Base-by-base conservation (phyloP, 2,329 filamentous ascomycete genomes). In the Harringtonia lauricola region DNA sequence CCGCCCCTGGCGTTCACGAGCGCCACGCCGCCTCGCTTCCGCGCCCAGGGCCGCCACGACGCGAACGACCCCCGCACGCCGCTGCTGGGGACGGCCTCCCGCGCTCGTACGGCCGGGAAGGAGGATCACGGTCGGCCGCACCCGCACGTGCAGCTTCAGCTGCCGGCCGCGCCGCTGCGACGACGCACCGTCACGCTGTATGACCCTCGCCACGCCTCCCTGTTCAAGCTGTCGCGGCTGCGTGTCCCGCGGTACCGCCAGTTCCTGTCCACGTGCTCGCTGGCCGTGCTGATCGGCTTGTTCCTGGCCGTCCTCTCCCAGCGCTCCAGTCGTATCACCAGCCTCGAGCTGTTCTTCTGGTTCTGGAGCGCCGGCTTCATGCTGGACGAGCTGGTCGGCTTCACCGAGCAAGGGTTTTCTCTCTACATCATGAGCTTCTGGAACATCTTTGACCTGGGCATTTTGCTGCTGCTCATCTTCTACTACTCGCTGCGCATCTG, bases 341-440 rank as follows among this genome's bases (percentile, higher is more conserved):
- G 76, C 0, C 67, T 95, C 10, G 90, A 96, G 60, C 68, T 95
- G 15, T 61, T 95, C 13, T 95, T 96, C 63, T 96, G 90, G 90
- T 86, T 95, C 61, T 96, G 90, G 89, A 94, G 87, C 57, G 86
- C 87, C 22, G 90, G 90, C 1, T 95, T 94, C 62, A 94, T 95
- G 87, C 76, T 95, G 28, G 90, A 95, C 56, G 90, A 95, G 63
- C 75, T 96, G 19, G 88, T 95, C 17, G 89, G 89, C 12, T 95
- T 95, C 69, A 95, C 89, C 52, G 90, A 96, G 61, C 88, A 95
- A 63, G 90, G 90, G 3, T 95, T 95, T 59, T 89, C 88, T 31
- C 75, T 96, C 26, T 96, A 95, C 64, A 86, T 95, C 56, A 90
- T 95, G 80, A 94, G 87, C 59, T 92, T 95, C 60, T 95, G 90